Conservation (phyloP, 2,329 filamentous ascomycete genomes). For the Fusarium burgessii region DNA sequence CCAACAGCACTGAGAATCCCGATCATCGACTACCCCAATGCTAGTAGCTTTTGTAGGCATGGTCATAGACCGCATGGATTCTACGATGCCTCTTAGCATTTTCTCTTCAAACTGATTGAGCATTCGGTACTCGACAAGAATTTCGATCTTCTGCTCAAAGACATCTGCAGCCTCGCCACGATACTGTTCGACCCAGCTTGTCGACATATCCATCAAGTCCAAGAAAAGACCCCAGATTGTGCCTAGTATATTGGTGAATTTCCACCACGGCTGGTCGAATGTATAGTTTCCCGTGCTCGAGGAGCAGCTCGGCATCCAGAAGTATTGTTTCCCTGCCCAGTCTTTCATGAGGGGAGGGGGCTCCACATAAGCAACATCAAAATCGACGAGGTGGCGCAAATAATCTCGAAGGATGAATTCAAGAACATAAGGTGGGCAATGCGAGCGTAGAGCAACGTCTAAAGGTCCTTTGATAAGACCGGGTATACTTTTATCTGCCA, state of each 20-base stretch:
- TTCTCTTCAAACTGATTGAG: not conserved
- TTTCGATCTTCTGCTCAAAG: not conserved
- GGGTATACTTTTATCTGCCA: too few species aligned
- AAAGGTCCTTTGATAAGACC: not conserved
- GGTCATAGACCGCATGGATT: not conserved
- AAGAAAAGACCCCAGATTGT: not conserved
- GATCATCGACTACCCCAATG: not conserved
- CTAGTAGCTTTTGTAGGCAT: not conserved
- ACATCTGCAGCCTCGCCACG: not conserved
- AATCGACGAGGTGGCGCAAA: not conserved
- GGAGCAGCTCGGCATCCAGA: not conserved
- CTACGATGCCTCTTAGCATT: not conserved
- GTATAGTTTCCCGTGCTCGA: not conserved
- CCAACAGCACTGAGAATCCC: not conserved
- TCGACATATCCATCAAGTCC: not conserved
- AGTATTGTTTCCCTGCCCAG: not conserved
- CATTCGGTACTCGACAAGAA: not conserved
- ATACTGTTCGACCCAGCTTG: not conserved
- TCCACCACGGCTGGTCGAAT: not conserved
- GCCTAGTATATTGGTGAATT: rapidly evolving
- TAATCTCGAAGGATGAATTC: not conserved
- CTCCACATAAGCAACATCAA: rapidly evolving
- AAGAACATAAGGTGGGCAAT: not conserved
- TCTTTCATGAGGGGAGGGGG: not conserved
- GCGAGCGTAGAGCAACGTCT: not conserved